A percentile compares a stretch with the other conserved stretches of the same genome.
Conservation (phyloP, 192 early-diverging fungal genomes). For the Coemansia sp. region DNA sequence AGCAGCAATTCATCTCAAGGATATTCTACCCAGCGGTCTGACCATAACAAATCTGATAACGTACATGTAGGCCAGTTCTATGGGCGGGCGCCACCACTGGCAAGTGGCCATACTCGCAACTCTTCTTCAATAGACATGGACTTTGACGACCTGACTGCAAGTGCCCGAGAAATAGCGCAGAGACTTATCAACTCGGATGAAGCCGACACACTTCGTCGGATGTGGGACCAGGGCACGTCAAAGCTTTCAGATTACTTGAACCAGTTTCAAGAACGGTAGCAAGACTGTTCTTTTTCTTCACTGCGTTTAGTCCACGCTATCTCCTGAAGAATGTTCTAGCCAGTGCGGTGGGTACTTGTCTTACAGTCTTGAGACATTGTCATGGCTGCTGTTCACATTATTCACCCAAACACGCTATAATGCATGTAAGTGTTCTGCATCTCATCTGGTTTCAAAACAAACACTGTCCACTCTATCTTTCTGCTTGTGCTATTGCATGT, state of each 20-base stretch:
- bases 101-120: constrained; percentile 59
- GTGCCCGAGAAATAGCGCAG: constrained; percentile 55
- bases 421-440: neutral
- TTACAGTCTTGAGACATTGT: neutral
- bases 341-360: neutral
- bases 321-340: too few relatives aligned
- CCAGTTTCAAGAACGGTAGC: constrained; percentile 48
- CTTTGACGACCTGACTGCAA: constrained; percentile 52
- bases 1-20: neutral
- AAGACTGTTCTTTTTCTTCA: neutral
- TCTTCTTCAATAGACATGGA: constrained; percentile 76
- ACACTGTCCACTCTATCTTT: neutral
- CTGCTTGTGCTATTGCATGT: too few relatives aligned
- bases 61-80: constrained; percentile 81
- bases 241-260: constrained; percentile 48
- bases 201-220: constrained; percentile 51
- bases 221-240: constrained; percentile 51
- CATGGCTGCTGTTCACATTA: too few relatives aligned
- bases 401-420: too few relatives aligned
- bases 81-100: constrained; percentile 68
- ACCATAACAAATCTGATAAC: neutral
- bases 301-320: too few relatives aligned
- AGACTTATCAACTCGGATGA: constrained; percentile 54
- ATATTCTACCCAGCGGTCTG: neutral
- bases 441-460: neutral